These are phyloP conservation scores for Arbutus unedo DNA, from an alignment of 148 eudicot genomes.

Conservation along the genomic window DNA sequence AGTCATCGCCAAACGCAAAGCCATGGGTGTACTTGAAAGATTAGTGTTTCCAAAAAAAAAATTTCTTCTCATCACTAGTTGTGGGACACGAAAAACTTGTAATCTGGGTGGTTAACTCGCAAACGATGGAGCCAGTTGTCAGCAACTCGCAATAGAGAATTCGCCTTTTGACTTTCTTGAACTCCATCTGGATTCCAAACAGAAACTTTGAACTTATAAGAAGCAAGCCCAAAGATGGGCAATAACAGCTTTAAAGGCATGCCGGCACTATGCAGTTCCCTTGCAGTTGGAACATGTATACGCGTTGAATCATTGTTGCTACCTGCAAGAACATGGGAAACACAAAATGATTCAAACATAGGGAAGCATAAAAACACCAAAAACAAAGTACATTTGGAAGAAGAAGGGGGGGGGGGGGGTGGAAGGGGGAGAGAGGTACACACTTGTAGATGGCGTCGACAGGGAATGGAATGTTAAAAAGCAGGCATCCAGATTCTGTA, in stretches of 20 bases:
- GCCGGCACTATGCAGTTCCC: constrained; percentile 35
- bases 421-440: constrained; percentile 19
- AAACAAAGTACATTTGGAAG: not conserved
- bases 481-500: constrained; percentile 89
- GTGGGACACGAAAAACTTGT: constrained; percentile 53
- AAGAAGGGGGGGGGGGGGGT: no score
- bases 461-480: constrained; percentile 90
- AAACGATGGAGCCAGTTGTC: constrained; percentile 72
- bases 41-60: not conserved
- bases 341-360: not conserved
- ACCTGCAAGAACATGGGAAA: constrained; percentile 33
- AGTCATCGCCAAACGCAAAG: not conserved
- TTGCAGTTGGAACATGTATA: constrained; percentile 32
- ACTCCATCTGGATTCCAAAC: constrained; percentile 61
- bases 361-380: not conserved
- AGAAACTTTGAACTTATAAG: constrained; percentile 67
- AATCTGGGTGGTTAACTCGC: constrained; percentile 79
- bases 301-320: constrained; percentile 39
- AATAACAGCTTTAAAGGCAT: constrained; percentile 50
- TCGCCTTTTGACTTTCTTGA: constrained; percentile 42
- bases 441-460: constrained; percentile 61
- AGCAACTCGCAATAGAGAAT: constrained; percentile 55
- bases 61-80: constrained; percentile 32
- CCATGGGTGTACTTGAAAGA: not conserved
- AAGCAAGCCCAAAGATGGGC: constrained; percentile 78